Base-by-base conservation (phyloP, 1,284 basidiomycete species). In the Xanthoconium separans region DNA sequence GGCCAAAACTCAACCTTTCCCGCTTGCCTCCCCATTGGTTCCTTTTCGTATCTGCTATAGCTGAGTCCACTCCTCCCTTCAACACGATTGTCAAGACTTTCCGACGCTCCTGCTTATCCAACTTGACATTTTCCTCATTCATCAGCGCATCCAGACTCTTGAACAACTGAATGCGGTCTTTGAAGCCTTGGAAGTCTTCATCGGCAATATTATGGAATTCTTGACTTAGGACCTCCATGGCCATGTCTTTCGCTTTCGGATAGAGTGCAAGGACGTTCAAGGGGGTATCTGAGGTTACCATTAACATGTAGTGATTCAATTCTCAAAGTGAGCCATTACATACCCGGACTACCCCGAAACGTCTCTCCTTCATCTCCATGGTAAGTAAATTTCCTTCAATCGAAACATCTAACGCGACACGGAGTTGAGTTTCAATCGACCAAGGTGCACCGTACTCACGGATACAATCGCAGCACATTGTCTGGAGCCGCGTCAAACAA, bases 401-500 rank as follows among this genome's bases (percentile, higher is more conserved):
- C 55, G 42, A 59, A 56, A 40, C 47, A 58, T 18, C 65, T 69
- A 22, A 29, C 1, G 31, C 20, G 18, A 22, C 11, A 12, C 6
- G 6, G 1, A 36, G 20, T 55, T 2, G 53, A 41, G 33, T 16
- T 34, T 10, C 1, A 42, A 34, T 30, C 18, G 24, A 13, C 18
- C 2, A 11, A 47, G 6, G 20, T 12, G 11, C 1, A 2, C 16
- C 2, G 0, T 6, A 59, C 71, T 45, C 50, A 73, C 72, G 68
- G 64, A 53, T n/a, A n/a, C n/a, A n/a, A n/a, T n/a, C n/a, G n/a
- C n/a, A n/a, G n/a, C n/a, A n/a, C n/a, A n/a, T n/a, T n/a, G n/a
- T n/a, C n/a, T n/a, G 16, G 34, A 16, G 13, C 34, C 16, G 7
- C 34, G 2, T 36, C 34, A 36, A 36, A 36, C 2, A n/a, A n/a